Base-by-base conservation (phyloP, 805 yeast genomes). In the Metschnikowia kofuensis region DNA sequence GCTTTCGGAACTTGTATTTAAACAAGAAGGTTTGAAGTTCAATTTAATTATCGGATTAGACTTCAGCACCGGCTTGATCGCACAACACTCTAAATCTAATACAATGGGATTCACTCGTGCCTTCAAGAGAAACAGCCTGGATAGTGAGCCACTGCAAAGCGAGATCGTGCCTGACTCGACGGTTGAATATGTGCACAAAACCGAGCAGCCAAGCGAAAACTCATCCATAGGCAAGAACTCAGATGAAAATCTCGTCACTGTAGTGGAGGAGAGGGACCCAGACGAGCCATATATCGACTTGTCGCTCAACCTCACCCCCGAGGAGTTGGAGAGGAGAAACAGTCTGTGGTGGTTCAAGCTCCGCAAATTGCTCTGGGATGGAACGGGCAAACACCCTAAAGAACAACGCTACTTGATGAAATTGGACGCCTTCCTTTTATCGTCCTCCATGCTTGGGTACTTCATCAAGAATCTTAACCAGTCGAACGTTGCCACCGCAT, bases 351-450 rank as follows among this genome's bases (percentile, higher is more conserved):
- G 32, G 32, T 30, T 30, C 32, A 57, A 57, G 32, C 41, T 65
- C 35, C 59, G 54, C 45, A 52, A 40, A 29, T 67, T 67, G 38
- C 44, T 68, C 7, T 70, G 75, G 74, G 75, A 71, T 51, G 69
- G 70, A 3, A 55, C 62, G 1, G 75, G 64, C 28, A 68, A 66
- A 51, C 72, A 69, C 48, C 72, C 72, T 6, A 58, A 57, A 35
- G 75, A 71, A 49, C 66, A 63, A 51, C 56, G 48, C 40, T 69
- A 67, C 47, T 55, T 71, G 52, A 21, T 61, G 43, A 71, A 70
- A 50, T 55, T 71, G 45, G 75, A 71, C 48, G 54, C 41, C 53
- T 64, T 57, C 64, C 59, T 61, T 61, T 58, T 59, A 13, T 47
- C 53, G 2, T 51, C 59, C 8, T 52, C 59, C 11, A 56, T 56